Evolutionary conservation across 2,329 filamentous ascomycete genomes (phyloP), one percentile per base, ranked within the genome.

Genomic region (Elsinoe ampelina): DNA sequence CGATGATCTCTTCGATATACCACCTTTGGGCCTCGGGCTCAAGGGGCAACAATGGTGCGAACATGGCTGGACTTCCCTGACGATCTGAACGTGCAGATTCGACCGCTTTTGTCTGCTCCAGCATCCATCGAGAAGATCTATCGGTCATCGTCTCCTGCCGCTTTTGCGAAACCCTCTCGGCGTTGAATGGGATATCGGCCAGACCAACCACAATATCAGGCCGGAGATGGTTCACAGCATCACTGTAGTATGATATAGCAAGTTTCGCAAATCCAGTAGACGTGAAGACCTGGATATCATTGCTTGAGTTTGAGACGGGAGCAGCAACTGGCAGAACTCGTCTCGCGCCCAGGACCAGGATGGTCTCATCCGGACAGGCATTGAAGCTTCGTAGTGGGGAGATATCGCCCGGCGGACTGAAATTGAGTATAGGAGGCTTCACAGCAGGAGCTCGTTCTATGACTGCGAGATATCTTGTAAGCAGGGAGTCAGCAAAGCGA

Each of bases 201-300:
- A 95, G 71, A 0, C 84, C 84, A 20, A 97, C 78, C 35, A 85
- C 81, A 55, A 97, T 85, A 66, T 98, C 92, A 0, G 92, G 89
- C 54, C 78, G 77, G 35, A 95, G 72, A n/a, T 74, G 77, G 58
- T 79, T 72, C 1, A 86, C 76, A 15, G 83, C 83, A 5, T 81
- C 74, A 34, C 79, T 75, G 72, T 93, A 97, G 55, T 87, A 81
- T 5, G 81, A 76, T 0, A 83, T 81, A 32, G 80, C 79, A 34
- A 97, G 74, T 57, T 80, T 77, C 60, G 82, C 80, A 71, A 95
- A 95, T 30, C 93, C 93, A 1, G 89, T 88, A 0, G 90, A 92
- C 1, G 93, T 95, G 67, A 87, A 84, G 48, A 97, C 79, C 15
- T 86, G 83, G 41, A 97, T 77, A 47, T 83, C 80, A 38, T 80